Evolutionary conservation across 2,329 filamentous ascomycete species (phyloP), one percentile per base, ranked within the genome.

Genomic region (Stemphylium lycopersici): DNA sequence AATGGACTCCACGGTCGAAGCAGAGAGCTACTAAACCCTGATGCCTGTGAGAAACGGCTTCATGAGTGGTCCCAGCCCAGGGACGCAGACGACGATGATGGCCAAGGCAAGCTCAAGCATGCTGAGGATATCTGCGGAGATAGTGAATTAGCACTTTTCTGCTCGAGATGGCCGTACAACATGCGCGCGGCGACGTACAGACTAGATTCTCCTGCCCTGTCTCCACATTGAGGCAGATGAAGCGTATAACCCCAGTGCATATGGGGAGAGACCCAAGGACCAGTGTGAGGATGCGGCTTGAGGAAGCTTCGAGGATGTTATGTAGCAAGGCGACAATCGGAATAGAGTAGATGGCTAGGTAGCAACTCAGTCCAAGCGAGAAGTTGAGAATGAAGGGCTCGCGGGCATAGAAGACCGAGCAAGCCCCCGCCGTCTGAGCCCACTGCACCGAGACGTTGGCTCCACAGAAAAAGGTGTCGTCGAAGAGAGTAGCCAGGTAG

Each of bases 351-450:
- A 60, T 56, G 0, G 58, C 58, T 2, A 65, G 46, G 41, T 65
- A 65, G 29, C 62, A 65, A 3, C 60, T 56, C 24, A 65, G 18
- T 6, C 63, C 63, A n/a, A 65, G 58, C 0, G 62, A 60, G 16
- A 65, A 65, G 52, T 65, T 63, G 12, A 65, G 38, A 20, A 65
- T 65, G 18, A 65, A 65, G 0, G 60, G 62, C 48, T 65, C 62
- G 1, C 56, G 62, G 1, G 62, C 62, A 24, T 65, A 65, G 45
- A 65, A 65, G 0, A 65, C 62, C 1, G 62, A 65, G 32, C 62
- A 65, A 1, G 62, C 62, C 13, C 58, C 60, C 6, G 63, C 56
- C 33, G 60, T 61, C 32, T 65, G 62, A 15, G 54, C 59, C 62
- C 62, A 65, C 12, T 65, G 62, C 3, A 63, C 56, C 0, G 62